These are phyloP conservation scores for Cyberlindnera misumaiensis DNA, from an alignment of 805 yeast species.

Conservation along the genomic window DNA sequence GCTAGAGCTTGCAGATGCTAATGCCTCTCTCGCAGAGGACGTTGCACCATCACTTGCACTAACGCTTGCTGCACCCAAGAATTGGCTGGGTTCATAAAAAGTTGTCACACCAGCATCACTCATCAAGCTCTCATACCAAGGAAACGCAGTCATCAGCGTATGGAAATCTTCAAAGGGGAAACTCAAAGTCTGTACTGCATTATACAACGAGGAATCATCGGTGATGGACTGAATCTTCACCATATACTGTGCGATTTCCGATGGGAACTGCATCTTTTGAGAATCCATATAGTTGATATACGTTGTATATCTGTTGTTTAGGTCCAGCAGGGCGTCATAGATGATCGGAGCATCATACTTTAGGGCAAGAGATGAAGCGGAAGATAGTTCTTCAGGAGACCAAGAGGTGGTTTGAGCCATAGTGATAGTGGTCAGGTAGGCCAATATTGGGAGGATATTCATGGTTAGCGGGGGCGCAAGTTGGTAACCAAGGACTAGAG, in stretches of 20 bases:
- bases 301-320: constrained; percentile 11
- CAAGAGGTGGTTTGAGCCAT: constrained; percentile 8
- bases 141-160: constrained; percentile 27
- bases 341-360: constrained; percentile 15
- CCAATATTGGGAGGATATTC: too few relatives aligned
- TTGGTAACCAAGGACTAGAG: background rate
- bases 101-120: constrained; percentile 14
- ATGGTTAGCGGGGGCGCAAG: background rate
- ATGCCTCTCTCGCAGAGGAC: background rate
- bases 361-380: constrained; percentile 19
- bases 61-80: constrained; percentile 13
- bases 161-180: constrained; percentile 32
- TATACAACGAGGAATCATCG: constrained; percentile 20
- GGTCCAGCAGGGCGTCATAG: constrained; percentile 17
- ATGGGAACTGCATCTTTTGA: constrained; percentile 27
- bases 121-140: constrained; percentile 17
- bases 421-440: background rate
- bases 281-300: constrained; percentile 19
- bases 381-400: constrained; percentile 5
- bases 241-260: constrained; percentile 28
- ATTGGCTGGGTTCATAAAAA: constrained; percentile 18
- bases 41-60: constrained; percentile 4
- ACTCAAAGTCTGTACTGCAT: constrained; percentile 20
- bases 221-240: constrained; percentile 23
- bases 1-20: constrained; percentile 1